Conservation (phyloP, 805 yeast genomes). For the Suhomyces canberraensis region DNA sequence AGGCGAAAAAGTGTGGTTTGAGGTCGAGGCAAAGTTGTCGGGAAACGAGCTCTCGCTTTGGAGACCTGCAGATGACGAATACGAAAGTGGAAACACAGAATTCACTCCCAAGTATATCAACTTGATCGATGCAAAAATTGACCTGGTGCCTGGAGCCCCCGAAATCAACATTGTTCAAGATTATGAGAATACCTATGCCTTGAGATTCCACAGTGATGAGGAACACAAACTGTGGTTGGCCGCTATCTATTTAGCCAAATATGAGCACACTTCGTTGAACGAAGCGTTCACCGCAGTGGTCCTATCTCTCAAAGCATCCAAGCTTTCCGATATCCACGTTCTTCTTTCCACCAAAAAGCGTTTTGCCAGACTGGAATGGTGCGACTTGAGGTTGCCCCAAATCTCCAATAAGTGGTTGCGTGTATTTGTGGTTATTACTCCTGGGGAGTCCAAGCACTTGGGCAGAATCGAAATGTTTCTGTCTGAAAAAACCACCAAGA, state of each 20-base stretch:
- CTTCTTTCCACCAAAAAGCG: conserved; percentile 49
- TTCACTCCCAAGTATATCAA: conserved; percentile 52
- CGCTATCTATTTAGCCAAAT: conserved; percentile 52
- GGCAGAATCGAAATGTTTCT: conserved; percentile 56
- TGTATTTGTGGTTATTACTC: conserved; percentile 49
- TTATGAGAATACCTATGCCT: conserved; percentile 22
- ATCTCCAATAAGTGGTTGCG: conserved; percentile 57
- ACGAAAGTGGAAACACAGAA: conserved; percentile 32
- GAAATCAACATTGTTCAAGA: conserved; percentile 29
- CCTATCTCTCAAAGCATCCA: conserved; percentile 54
- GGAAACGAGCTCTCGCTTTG: conserved; percentile 57
- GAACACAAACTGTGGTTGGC: conserved; percentile 42
- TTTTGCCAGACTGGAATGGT: conserved; percentile 55
- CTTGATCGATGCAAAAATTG: conserved; percentile 41
- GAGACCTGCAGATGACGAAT: conserved; percentile 32
- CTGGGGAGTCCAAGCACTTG: conserved; percentile 41
- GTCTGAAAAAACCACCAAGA: conserved; percentile 46
- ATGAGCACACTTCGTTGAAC: conserved; percentile 53
- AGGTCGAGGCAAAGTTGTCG: conserved; percentile 38
- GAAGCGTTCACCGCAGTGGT: conserved; percentile 67
- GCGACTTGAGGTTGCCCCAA: conserved; percentile 57
- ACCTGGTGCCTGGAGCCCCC: conserved; percentile 10
- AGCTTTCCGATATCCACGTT: conserved; percentile 56
- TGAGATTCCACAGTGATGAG: conserved; percentile 18
- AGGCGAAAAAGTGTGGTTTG: conserved; percentile 29